phyloP scores from a whole-genome alignment of 2,329 filamentous ascomycete species.

The Venturiaceae sp. region DNA sequence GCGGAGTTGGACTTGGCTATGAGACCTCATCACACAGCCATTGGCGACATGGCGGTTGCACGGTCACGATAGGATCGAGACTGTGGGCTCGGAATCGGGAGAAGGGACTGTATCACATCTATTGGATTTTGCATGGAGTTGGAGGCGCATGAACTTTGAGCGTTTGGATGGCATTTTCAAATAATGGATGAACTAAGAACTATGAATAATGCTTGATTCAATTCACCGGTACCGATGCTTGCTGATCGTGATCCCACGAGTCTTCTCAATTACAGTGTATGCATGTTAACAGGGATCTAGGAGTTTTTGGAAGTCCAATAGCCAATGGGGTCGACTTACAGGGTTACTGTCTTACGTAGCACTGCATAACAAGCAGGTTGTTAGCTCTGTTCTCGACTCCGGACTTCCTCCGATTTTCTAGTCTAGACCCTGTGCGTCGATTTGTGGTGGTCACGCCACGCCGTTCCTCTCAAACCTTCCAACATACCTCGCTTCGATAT shows the following conservation, averaged over 20 bases:
- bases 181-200: background rate
- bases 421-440: too few species aligned
- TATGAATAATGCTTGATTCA: background rate
- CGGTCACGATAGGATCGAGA: background rate
- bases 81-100: background rate
- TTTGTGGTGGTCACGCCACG: background rate
- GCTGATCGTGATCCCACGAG: background rate
- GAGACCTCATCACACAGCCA: too few species aligned
- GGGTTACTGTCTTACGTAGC: background rate
- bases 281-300: background rate
- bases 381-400: background rate
- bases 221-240: background rate
- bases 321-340: background rate
- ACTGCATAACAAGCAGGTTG: background rate
- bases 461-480: background rate
- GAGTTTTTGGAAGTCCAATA: too few species aligned
- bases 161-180: too few species aligned
- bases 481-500: background rate
- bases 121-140: background rate
- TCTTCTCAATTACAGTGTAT: background rate
- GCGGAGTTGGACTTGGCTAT: background rate
- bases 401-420: background rate
- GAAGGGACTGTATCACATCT: background rate
- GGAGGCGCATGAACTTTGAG: background rate
- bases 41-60: too few species aligned